phyloP scores from a whole-genome alignment of 2,329 filamentous ascomycete species.

The Sclerotinia spermophila region DNA sequence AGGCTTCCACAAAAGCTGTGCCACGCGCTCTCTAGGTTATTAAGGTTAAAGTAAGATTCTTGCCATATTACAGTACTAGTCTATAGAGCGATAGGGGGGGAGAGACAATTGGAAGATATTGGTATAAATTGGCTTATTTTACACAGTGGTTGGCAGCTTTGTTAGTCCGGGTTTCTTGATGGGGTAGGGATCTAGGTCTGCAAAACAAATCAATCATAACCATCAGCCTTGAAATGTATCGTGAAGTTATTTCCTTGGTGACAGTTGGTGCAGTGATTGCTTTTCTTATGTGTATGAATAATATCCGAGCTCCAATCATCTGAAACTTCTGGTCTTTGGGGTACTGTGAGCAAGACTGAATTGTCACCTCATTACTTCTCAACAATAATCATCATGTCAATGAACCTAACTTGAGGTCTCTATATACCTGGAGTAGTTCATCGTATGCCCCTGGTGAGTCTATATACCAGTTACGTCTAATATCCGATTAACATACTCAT shows the following conservation, averaged over 20 bases:
- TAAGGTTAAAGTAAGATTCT: neutral
- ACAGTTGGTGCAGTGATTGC: no score
- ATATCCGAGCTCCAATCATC: neutral
- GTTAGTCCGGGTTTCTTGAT: neutral
- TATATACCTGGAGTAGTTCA: no score
- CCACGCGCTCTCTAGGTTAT: fast-evolving
- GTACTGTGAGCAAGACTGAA: neutral
- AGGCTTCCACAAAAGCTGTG: fast-evolving
- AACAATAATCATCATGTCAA: fast-evolving
- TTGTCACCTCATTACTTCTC: neutral
- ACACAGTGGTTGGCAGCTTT: fast-evolving
- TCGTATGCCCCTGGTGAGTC: no score
- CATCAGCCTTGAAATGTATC: neutral
- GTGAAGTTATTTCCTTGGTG: neutral
- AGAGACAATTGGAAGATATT: neutral
- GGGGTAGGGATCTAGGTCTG: neutral
- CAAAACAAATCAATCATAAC: neutral
- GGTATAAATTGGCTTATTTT: no score
- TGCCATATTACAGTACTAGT: no score
- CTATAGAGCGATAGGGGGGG: neutral
- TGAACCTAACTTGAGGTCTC: no score
- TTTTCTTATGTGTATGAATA: no score
- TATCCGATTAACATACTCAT: no score
- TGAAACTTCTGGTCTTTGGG: fast-evolving
- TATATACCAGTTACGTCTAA: no score